phyloP scores from a whole-genome alignment of 169 alveolate species.

The Blepharisma undulans region DNA sequence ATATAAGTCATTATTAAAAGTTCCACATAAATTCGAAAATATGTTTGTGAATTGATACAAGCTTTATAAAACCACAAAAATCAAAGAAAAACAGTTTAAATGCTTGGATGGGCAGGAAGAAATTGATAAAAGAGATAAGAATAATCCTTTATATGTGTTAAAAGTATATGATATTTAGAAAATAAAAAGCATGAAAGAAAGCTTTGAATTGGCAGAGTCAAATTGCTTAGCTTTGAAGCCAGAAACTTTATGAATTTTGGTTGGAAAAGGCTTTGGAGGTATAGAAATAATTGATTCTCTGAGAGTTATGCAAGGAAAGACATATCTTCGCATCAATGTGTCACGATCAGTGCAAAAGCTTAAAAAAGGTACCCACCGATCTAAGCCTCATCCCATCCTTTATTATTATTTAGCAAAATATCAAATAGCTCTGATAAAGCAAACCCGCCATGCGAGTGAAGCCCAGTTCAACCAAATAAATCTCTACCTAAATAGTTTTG shows the following conservation, averaged over 20 bases:
- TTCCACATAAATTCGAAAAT: constrained; percentile 23
- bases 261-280: constrained; percentile 26
- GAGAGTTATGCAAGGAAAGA: constrained; percentile 20
- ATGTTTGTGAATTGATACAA: constrained; percentile 7
- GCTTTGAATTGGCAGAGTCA: not conserved
- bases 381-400: not conserved
- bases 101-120: constrained; percentile 15
- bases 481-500: not conserved
- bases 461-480: not conserved
- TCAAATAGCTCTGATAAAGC: not conserved
- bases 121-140: constrained; percentile 30
- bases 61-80: not conserved
- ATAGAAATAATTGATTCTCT: not conserved
- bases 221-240: not conserved
- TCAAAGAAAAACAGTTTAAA: constrained; percentile 17
- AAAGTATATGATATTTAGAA: constrained; percentile 11
- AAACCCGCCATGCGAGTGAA: not conserved
- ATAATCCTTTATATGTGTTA: constrained; percentile 27
- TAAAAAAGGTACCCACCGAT: not conserved
- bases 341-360: not conserved
- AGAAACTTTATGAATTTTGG: not conserved
- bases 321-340: constrained; percentile 7
- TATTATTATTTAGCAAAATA: constrained; percentile 11
- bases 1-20: not conserved
- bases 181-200: not conserved